phyloP scores from a whole-genome alignment of 352 stramenopile genomes.

The Phytopythium oedochilum region DNA sequence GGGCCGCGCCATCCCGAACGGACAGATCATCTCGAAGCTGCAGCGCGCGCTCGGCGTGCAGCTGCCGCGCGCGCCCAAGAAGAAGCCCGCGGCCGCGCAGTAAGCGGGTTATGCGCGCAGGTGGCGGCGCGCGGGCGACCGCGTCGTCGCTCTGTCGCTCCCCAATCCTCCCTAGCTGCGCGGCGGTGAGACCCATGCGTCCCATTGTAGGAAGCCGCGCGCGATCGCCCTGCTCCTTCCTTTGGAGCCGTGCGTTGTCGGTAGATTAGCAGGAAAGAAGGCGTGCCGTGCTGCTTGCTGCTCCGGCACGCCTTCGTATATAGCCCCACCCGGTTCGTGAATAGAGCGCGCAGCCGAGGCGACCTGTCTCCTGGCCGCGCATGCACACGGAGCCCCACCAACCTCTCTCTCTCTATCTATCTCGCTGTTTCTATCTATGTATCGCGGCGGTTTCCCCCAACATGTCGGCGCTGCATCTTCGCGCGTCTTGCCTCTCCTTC shows the following conservation, averaged over 20 bases:
- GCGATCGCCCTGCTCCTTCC: not conserved
- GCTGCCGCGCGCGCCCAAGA: conserved; percentile 74
- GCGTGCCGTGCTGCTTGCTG: too few relatives aligned
- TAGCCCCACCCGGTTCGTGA: conserved; percentile 1
- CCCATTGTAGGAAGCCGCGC: not conserved
- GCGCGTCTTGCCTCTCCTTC: too few relatives aligned
- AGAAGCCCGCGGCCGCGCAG: conserved; percentile 50
- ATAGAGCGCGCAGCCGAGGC: not conserved
- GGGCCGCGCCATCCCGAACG: conserved; percentile 97
- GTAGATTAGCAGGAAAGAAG: conserved; percentile 5
- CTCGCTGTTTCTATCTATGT: too few relatives aligned
- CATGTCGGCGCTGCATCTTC: too few relatives aligned
- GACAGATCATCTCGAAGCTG: conserved; percentile 96
- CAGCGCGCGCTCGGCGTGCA: conserved; percentile 92
- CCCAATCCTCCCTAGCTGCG: too few relatives aligned
- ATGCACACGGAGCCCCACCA: not conserved
- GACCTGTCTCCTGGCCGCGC: not conserved
- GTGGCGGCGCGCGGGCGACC: not conserved
- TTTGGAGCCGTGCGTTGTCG: not conserved
- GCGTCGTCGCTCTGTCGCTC: not conserved
- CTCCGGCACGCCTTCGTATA: conserved; percentile 4
- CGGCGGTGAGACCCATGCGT: not conserved
- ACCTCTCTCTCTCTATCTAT: not conserved
- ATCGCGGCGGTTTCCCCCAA: not conserved
- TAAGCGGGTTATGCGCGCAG: too few relatives aligned